Conservation (phyloP, 2,329 filamentous ascomycete genomes). For the Venturia oleaginea region DNA sequence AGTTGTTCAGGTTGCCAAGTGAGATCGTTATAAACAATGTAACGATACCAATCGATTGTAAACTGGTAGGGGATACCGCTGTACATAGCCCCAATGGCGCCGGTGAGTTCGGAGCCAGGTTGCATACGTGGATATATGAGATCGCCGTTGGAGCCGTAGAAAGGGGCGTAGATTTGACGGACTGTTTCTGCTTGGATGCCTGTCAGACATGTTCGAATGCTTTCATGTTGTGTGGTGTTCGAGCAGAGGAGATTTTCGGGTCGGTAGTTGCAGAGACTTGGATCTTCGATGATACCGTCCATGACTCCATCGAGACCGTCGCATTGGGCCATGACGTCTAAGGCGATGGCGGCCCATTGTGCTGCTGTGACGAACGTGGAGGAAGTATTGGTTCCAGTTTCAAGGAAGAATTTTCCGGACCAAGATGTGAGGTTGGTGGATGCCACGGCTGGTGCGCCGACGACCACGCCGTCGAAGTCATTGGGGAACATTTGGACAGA, state of each 20-base stretch:
- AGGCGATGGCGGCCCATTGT: slow-evolving; percentile 35
- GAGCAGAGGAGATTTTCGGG: slow-evolving; percentile 32
- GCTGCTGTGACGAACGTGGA: slow-evolving; percentile 31
- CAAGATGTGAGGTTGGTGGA: slow-evolving; percentile 36
- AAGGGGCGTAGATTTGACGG: neutral
- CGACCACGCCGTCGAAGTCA: slow-evolving; percentile 30
- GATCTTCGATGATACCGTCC: slow-evolving; percentile 41
- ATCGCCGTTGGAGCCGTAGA: neutral
- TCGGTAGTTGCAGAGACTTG: slow-evolving; percentile 35
- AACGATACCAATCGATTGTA: slow-evolving; percentile 5
- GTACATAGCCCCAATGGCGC: neutral
- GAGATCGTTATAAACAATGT: slow-evolving; percentile 10
- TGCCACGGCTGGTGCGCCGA: slow-evolving; percentile 24
- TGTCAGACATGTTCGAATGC: slow-evolving; percentile 5
- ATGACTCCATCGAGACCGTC: slow-evolving; percentile 40
- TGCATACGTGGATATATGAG: slow-evolving; percentile 13
- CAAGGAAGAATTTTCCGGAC: slow-evolving; percentile 34
- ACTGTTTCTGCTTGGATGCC: slow-evolving; percentile 6
- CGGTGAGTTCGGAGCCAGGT: slow-evolving; percentile 14
- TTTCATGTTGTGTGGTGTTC: neutral
- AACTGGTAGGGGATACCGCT: neutral
- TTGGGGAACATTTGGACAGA: slow-evolving; percentile 26
- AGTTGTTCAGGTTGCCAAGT: neutral
- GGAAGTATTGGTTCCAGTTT: slow-evolving; percentile 28
- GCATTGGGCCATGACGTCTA: slow-evolving; percentile 40